Evolutionary conservation across 192 early-diverging fungal species (phyloP), one percentile per base, ranked within the genome.

Genomic region (Paraglomus brasilianum): DNA sequence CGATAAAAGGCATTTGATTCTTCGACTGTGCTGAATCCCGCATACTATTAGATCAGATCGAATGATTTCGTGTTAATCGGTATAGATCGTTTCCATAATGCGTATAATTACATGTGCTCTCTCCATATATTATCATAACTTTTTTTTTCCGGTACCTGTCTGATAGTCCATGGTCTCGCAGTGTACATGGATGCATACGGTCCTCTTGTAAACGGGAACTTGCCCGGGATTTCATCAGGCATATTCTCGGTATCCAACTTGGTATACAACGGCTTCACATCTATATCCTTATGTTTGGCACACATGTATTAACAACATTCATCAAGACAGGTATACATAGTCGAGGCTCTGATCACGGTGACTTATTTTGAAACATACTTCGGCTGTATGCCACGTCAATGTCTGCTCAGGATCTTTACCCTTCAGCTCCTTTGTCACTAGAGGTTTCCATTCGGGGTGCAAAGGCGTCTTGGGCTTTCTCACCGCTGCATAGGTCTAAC

Each of bases 21-120:
- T 72, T 95, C 93, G n/a, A 93, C 93, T 5, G 93, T 95, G 77
- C 86, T 89, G 86, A 95, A 95, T 49, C 93, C 93, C 6, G 93
- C 93, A 75, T 95, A 95, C 85, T 93, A 69, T 45, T 22, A 7
- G 17, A n/a, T 42, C n/a, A 60, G 21, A 75, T 30, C 56, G 21
- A 43, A 40, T 56, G 41, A 15, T 41, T 41, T 40, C 8, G 22
- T 8, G 7, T 21, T 36, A 48, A 64, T n/a, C n/a, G n/a, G n/a
- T n/a, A n/a, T n/a, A n/a, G n/a, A n/a, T n/a, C n/a, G n/a, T n/a
- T n/a, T n/a, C n/a, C n/a, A n/a, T n/a, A n/a, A n/a, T n/a, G n/a
- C n/a, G n/a, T n/a, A n/a, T n/a, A n/a, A n/a, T n/a, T n/a, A n/a
- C n/a, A n/a, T n/a, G n/a, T n/a, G n/a, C n/a, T n/a, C n/a, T n/a